phyloP scores from a whole-genome alignment of 805 yeast species.

The Vanderwaltozyma tropicalis region DNA sequence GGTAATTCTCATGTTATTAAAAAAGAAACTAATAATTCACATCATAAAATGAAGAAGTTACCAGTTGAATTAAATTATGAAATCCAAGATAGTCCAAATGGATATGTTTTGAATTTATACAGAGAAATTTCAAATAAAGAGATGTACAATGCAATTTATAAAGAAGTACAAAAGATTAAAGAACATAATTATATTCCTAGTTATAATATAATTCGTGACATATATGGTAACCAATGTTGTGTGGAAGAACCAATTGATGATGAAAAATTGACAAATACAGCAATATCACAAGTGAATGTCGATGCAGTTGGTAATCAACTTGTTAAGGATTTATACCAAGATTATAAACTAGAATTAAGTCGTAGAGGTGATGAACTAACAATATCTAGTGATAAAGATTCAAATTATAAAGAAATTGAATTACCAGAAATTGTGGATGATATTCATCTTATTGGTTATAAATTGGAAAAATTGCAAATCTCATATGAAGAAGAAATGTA shows the following conservation, averaged over 20 bases:
- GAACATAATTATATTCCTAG: slow-evolving; percentile 13
- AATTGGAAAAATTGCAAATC: not conserved
- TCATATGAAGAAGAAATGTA: not conserved
- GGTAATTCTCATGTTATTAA: not conserved
- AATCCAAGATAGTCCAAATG: not conserved
- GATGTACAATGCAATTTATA: slow-evolving; percentile 12
- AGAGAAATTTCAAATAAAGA: slow-evolving; percentile 13
- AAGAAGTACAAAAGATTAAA: slow-evolving; percentile 9
- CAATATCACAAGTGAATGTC: slow-evolving; percentile 14
- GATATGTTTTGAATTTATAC: slow-evolving; percentile 10
- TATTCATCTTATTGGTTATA: not conserved
- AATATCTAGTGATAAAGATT: not conserved
- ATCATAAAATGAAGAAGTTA: too few relatives aligned
- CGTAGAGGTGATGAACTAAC: slow-evolving; percentile 13
- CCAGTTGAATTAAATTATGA: not conserved
- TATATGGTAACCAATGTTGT: slow-evolving; percentile 25
- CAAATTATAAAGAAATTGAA: not conserved
- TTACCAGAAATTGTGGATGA: not conserved
- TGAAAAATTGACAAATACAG: slow-evolving; percentile 11
- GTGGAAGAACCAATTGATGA: slow-evolving; percentile 20
- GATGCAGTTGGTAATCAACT: slow-evolving; percentile 12
- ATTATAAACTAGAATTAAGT: slow-evolving; percentile 21
- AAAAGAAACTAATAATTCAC: not conserved
- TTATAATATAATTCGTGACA: slow-evolving; percentile 17
- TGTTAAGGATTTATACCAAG: slow-evolving; percentile 19